phyloP scores from a whole-genome alignment of 306 rosid genomes.

The Cicer judaicum region DNA sequence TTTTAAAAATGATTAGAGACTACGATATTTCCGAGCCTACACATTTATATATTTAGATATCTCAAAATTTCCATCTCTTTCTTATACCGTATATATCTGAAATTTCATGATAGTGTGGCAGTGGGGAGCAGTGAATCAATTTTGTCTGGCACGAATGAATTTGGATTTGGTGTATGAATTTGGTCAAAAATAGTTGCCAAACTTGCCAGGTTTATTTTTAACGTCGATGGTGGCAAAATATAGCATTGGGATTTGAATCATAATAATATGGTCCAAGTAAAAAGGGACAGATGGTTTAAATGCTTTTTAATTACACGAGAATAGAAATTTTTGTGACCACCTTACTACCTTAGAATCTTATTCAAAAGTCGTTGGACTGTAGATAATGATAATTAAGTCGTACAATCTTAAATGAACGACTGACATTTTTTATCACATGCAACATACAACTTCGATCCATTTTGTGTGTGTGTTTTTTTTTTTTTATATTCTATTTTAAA shows the following conservation, averaged over 20 bases:
- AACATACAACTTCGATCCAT: too few species aligned
- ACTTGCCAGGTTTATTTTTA: slow-evolving; percentile 30
- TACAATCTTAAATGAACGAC: too few species aligned
- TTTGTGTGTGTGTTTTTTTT: too few species aligned
- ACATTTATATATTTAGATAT: too few species aligned
- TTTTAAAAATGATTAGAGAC: too few species aligned
- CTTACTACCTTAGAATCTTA: slow-evolving; percentile 23
- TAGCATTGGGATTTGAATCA: slow-evolving; percentile 69
- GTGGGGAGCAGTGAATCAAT: slow-evolving; percentile 24
- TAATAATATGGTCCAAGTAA: slow-evolving; percentile 46
- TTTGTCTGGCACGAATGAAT: slow-evolving; percentile 20
- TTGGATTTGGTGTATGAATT: slow-evolving; percentile 26
- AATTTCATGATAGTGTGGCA: background rate
- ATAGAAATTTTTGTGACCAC: slow-evolving; percentile 42
- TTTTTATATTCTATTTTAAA: too few species aligned
- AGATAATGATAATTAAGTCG: too few species aligned
- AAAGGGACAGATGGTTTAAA: slow-evolving; percentile 44
- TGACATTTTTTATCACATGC: too few species aligned
- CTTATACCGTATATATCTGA: background rate
- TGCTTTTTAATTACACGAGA: slow-evolving; percentile 35
- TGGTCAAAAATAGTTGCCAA: slow-evolving; percentile 51
- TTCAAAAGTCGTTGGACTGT: too few species aligned
- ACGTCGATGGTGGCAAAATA: slow-evolving; percentile 43
- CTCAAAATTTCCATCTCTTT: background rate
- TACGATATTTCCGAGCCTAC: too few species aligned